Conservation (phyloP, 768 basidiomycete genomes). For the Pisolithus microcarpus region DNA sequence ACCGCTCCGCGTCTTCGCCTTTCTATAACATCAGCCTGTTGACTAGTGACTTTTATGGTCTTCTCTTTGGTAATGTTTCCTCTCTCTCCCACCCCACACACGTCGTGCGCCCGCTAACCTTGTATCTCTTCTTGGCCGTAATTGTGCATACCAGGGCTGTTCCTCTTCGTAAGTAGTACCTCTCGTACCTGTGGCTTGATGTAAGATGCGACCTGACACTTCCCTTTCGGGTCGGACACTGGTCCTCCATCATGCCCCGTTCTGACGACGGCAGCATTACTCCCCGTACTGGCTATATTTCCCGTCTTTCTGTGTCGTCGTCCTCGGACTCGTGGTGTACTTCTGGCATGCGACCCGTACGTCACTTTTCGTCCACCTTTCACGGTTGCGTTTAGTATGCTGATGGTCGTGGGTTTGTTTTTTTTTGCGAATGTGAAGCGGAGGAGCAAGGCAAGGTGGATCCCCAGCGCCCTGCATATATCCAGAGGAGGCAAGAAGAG, state of each 20-base stretch:
- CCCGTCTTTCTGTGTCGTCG: slow-evolving; percentile 62
- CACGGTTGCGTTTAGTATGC: neutral
- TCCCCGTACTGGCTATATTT: slow-evolving; percentile 88
- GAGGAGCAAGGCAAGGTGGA: slow-evolving; percentile 66
- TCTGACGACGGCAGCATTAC: slow-evolving; percentile 49
- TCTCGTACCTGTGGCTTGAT: neutral
- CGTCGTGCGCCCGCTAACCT: neutral
- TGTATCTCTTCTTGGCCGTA: neutral
- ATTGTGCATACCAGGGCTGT: slow-evolving; percentile 29
- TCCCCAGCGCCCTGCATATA: slow-evolving; percentile 55
- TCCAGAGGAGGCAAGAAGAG: slow-evolving; percentile 26
- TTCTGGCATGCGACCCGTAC: slow-evolving; percentile 82
- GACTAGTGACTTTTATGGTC: slow-evolving; percentile 84
- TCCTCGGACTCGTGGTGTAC: slow-evolving; percentile 71
- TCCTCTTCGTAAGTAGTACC: slow-evolving; percentile 41
- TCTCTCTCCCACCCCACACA: neutral
- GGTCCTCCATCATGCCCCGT: neutral
- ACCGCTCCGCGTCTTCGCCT: slow-evolving; percentile 78
- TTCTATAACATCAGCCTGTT: slow-evolving; percentile 81
- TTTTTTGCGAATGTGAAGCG: slow-evolving; percentile 37
- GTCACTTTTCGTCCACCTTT: slow-evolving; percentile 22
- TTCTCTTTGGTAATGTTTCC: slow-evolving; percentile 53
- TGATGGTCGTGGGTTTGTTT: slow-evolving; percentile 4
- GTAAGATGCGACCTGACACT: neutral
- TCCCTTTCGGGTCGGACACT: neutral